Base-by-base conservation (phyloP, 2,329 filamentous ascomycete genomes). In the Teratosphaeriaceae sp. region DNA sequence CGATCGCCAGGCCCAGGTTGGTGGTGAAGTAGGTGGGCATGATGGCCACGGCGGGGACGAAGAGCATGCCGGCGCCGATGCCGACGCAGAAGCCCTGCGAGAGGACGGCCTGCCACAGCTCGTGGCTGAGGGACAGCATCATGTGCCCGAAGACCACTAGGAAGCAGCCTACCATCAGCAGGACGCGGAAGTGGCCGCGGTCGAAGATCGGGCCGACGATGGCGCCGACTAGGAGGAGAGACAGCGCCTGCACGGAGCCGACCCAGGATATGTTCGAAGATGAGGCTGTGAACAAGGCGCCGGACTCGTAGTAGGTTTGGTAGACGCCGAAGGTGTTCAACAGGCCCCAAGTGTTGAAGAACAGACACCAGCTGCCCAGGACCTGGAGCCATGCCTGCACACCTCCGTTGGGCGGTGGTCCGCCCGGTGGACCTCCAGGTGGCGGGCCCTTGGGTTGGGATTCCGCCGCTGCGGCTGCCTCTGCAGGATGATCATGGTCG, bases 221-320 rank as follows among this genome's bases (percentile, higher is more conserved):
- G 3, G 65, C 62, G 22, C 71, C 71, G 9, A 71, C 59, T 11
- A 71, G 46, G 42, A 73, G 59, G 11, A 74, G 60, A n/a, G 71
- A 60, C 39, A 71, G 67, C 13, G 65, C 65, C 55, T 74, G 70
- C n/a, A 72, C 60, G 7, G 64, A 67, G 15, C 71, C 71, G 44
- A 74, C 70, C 71, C 71, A 74, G 24, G 69, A 66, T 40, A 74
- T 72, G 11, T 64, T 54, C 2, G 67, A 71, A 1, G 70, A 59
- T 3, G 53, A 60, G 1, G 62, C 60, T 5, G 44, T 45, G 4
- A 58, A 52, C 2, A 73, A 62, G 3, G 70, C 56, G 3, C 58
- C 58, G 13, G 58, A 60, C 44, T 71, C 63, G 50, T 74, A 74
- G 53, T 69, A 73, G 0, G 70, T 66, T 48, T 73, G 68, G 48